Evolutionary conservation across 352 stramenopile species (phyloP).

Genomic region (Globisporangium middletonii): DNA sequence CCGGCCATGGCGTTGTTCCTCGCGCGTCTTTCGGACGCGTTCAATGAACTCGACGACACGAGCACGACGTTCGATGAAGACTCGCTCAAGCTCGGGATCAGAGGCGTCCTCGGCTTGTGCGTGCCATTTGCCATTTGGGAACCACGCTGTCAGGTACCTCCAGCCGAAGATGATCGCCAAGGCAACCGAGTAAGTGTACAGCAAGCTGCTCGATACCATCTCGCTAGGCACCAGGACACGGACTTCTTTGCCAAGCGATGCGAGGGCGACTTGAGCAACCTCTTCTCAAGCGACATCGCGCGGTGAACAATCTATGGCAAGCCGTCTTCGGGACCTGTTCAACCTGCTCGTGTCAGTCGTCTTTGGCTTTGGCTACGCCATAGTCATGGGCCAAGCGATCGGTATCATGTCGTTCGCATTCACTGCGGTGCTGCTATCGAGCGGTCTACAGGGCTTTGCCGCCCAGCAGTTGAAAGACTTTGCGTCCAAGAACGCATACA

Average conservation of each 20-base stretch:
- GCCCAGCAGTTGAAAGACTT: slow-evolving; percentile 82
- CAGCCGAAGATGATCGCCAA: slow-evolving; percentile 90
- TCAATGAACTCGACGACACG: slow-evolving; percentile 37
- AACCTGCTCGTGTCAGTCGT: slow-evolving; percentile 74
- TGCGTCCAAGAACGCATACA: slow-evolving; percentile 84
- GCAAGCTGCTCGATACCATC: slow-evolving; percentile 69
- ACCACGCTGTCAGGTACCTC: slow-evolving; percentile 85
- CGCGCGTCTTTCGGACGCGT: slow-evolving; percentile 60
- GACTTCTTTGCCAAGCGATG: slow-evolving; percentile 81
- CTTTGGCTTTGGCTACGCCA: slow-evolving; percentile 79
- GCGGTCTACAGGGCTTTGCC: slow-evolving; percentile 77
- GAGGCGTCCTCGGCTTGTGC: slow-evolving; percentile 66
- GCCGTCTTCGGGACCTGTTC: slow-evolving; percentile 84
- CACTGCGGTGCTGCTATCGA: slow-evolving; percentile 70
- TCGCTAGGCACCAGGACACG: slow-evolving; percentile 55
- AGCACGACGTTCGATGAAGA: slow-evolving; percentile 25
- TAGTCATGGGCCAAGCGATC: slow-evolving; percentile 79
- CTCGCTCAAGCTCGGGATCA: slow-evolving; percentile 58
- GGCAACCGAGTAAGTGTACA: slow-evolving; percentile 76
- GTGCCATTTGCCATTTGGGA: slow-evolving; percentile 76
- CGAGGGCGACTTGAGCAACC: slow-evolving; percentile 85
- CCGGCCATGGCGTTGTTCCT: slow-evolving; percentile 73
- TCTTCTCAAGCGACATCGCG: slow-evolving; percentile 83
- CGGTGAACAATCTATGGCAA: slow-evolving; percentile 85
- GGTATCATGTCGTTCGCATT: slow-evolving; percentile 83